phyloP scores from a whole-genome alignment of 1,284 basidiomycete species.

The Trichosporon ovoides region DNA sequence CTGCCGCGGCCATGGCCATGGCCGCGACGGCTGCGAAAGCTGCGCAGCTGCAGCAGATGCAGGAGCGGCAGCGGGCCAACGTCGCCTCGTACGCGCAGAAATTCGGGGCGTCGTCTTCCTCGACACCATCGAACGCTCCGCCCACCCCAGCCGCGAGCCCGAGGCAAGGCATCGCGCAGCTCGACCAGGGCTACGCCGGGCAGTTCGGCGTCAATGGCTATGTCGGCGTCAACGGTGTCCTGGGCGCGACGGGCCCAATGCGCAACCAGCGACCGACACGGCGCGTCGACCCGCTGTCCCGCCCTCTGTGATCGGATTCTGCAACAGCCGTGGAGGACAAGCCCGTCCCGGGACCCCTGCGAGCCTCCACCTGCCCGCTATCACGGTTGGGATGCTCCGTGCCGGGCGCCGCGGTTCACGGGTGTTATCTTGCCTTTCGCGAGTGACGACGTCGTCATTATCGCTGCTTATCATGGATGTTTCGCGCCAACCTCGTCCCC shows the following conservation, averaged over 20 bases:
- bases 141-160: background rate
- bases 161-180: constrained; percentile 1
- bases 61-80: background rate
- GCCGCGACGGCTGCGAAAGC: background rate
- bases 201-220: background rate
- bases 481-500: no score
- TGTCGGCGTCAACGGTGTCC: background rate
- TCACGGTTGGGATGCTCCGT: background rate
- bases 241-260: background rate
- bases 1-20: constrained; percentile 2
- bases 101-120: background rate
- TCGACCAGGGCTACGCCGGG: background rate
- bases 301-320: background rate
- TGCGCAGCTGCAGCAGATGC: background rate
- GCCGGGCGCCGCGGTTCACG: background rate
- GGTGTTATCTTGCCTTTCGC: background rate
- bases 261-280: background rate
- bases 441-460: background rate
- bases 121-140: background rate
- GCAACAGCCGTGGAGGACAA: no score
- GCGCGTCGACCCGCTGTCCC: background rate
- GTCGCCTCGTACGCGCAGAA: background rate
- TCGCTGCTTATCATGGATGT: no score
- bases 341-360: no score
- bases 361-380: background rate